phyloP scores from a whole-genome alignment of 148 eudicot genomes.

The Euryodendron excelsum region DNA sequence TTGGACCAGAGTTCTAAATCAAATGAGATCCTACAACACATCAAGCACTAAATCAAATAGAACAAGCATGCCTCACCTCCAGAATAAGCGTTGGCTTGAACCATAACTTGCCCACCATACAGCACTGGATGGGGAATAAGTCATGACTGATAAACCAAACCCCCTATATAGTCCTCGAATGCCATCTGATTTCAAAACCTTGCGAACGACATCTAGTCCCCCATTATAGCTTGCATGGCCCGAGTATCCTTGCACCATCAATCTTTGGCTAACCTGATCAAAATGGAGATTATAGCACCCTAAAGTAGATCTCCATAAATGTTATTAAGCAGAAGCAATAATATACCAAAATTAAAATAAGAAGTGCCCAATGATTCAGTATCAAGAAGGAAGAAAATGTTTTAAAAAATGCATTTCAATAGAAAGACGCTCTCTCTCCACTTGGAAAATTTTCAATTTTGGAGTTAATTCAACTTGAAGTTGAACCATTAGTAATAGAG shows the following conservation, averaged over 20 bases:
- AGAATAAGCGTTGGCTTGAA: constrained; percentile 93
- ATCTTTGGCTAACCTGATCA: constrained; percentile 84
- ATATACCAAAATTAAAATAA: neutral
- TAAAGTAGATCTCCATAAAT: neutral
- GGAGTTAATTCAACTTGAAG: neutral
- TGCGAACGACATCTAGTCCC: constrained; percentile 87
- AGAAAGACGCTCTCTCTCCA: too few relatives aligned
- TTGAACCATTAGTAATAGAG: neutral
- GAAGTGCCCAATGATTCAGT: neutral
- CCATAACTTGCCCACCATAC: constrained; percentile 99
- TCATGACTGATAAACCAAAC: constrained; percentile 86
- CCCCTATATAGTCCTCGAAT: constrained; percentile 91
- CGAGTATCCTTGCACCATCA: constrained; percentile 99
- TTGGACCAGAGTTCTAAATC: neutral
- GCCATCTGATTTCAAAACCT: constrained; percentile 80
- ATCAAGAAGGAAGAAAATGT: neutral
- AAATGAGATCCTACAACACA: neutral
- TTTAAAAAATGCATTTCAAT: neutral
- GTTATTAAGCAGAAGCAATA: neutral
- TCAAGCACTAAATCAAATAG: neutral
- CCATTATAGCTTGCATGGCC: constrained; percentile 90
- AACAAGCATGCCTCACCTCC: constrained; percentile 53
- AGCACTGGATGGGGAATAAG: constrained; percentile 96
- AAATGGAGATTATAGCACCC: constrained; percentile 8
- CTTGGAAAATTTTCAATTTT: neutral